Evolutionary conservation across 2,329 filamentous ascomycete genomes (phyloP).

Genomic region (Fusarium solani-melongenae): DNA sequence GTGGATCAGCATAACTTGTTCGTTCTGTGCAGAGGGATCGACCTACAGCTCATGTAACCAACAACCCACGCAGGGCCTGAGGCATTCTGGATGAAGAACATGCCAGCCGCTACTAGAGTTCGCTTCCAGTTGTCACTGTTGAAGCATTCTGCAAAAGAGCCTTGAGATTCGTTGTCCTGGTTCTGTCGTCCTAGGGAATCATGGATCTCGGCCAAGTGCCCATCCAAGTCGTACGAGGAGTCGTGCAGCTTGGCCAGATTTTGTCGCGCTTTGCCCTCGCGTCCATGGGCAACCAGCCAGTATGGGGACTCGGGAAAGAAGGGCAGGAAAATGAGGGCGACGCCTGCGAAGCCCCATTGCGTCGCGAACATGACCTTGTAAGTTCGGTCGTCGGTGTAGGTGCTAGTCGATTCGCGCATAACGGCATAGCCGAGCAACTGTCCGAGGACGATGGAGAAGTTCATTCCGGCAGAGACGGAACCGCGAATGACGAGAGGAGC

Average conservation of each 20-base stretch:
- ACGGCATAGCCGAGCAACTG: neutral
- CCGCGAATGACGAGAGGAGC: neutral
- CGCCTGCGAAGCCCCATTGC: neutral
- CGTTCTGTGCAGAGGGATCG: neutral
- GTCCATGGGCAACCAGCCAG: neutral
- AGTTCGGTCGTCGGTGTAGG: neutral
- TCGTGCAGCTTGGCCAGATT: neutral
- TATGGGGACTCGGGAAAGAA: neutral
- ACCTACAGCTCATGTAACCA: neutral
- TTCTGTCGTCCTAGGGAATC: neutral
- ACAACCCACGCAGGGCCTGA: neutral
- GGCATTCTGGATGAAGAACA: neutral
- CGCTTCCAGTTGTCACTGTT: neutral
- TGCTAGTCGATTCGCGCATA: neutral
- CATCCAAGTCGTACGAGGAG: neutral
- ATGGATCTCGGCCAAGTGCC: neutral
- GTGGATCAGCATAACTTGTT: neutral
- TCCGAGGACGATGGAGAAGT: neutral
- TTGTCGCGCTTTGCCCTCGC: neutral
- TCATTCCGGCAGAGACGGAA: neutral
- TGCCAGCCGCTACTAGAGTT: neutral
- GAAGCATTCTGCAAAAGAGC: neutral
- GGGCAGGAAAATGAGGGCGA: neutral
- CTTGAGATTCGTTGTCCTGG: neutral
- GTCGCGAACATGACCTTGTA: neutral